Percentiles rank a stretch among this genome's conserved stretches.
Evolutionary conservation across 768 basidiomycete species (phyloP).

Genomic region (Mycena filopes): DNA sequence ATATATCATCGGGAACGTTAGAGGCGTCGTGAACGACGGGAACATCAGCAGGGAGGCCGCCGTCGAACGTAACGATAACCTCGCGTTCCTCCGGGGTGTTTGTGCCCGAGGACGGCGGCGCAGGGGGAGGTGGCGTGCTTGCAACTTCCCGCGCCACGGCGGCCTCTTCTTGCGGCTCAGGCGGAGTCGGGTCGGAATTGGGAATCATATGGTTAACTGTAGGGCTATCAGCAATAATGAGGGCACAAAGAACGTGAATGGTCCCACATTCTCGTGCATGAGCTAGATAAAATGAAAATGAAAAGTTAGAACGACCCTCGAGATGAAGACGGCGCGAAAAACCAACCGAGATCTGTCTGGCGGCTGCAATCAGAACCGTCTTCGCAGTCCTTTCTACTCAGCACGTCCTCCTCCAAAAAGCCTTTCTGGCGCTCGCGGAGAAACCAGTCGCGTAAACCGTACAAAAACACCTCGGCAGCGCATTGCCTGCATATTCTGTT

Average conservation of each 20-base stretch:
- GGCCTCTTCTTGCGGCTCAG: slow-evolving; percentile 34
- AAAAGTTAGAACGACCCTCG: slow-evolving; percentile 22
- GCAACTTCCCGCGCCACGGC: slow-evolving; percentile 63
- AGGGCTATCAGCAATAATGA: neutral
- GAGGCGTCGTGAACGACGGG: slow-evolving; percentile 11
- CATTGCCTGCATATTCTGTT: slow-evolving; percentile 75
- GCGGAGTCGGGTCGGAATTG: slow-evolving; percentile 1
- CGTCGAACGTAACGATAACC: slow-evolving; percentile 31
- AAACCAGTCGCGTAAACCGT: slow-evolving; percentile 87
- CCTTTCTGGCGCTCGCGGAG: slow-evolving; percentile 80
- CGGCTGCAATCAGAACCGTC: slow-evolving; percentile 67
- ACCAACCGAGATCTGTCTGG: slow-evolving; percentile 76
- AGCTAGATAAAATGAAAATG: slow-evolving; percentile 48
- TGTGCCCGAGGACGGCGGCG: neutral
- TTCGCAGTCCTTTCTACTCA: slow-evolving; percentile 73
- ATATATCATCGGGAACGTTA: slow-evolving; percentile 2
- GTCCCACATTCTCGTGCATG: slow-evolving; percentile 80
- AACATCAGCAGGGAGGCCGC: neutral
- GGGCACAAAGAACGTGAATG: neutral
- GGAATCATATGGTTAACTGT: slow-evolving; percentile 54
- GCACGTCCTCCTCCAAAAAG: slow-evolving; percentile 63
- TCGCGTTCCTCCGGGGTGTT: slow-evolving; percentile 33
- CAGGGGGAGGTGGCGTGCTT: slow-evolving; percentile 49
- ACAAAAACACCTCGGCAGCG: slow-evolving; percentile 78
- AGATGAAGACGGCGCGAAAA: neutral